phyloP scores from a whole-genome alignment of 805 yeast species.

The Hanseniaspora guilliermondii region DNA sequence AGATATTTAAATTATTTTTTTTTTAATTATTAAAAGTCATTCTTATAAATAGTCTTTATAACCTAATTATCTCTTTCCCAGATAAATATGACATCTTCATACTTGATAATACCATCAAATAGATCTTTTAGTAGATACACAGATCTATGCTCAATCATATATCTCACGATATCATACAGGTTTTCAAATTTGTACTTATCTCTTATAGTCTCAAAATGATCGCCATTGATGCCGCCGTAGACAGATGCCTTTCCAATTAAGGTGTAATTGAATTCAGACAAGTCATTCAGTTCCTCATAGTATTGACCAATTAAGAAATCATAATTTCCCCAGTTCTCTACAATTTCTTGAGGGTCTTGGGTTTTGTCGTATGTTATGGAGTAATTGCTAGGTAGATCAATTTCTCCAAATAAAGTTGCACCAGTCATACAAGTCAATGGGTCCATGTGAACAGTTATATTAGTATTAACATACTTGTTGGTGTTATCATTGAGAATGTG shows the following conservation, averaged over 20 bases:
- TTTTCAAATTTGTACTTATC: constrained; percentile 17
- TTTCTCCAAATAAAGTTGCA: constrained; percentile 58
- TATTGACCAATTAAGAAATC: constrained; percentile 39
- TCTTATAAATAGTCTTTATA: not conserved
- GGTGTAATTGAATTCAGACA: constrained; percentile 33
- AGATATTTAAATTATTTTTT: too few relatives aligned
- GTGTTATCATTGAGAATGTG: constrained; percentile 21
- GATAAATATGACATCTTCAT: constrained; percentile 24
- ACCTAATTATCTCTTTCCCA: constrained; percentile 17
- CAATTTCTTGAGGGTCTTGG: constrained; percentile 37
- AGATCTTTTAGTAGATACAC: constrained; percentile 16
- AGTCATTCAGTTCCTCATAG: constrained; percentile 19
- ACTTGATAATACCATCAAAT: constrained; percentile 18
- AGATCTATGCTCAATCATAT: constrained; percentile 16
- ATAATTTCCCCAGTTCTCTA: constrained; percentile 35
- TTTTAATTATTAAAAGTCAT: not conserved
- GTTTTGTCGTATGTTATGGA: constrained; percentile 58
- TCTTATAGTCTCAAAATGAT: constrained; percentile 17
- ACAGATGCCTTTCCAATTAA: constrained; percentile 30
- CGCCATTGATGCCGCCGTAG: constrained; percentile 31
- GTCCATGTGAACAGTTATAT: constrained; percentile 52
- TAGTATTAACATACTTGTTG: constrained; percentile 1
- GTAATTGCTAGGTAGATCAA: constrained; percentile 26
- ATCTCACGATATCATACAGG: constrained; percentile 15
- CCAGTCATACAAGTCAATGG: constrained; percentile 83